Percentiles rank a stretch among this genome's conserved stretches.
Evolutionary conservation across 2,329 filamentous ascomycete genomes (phyloP).

Genomic region (Colletotrichum tropicale): DNA sequence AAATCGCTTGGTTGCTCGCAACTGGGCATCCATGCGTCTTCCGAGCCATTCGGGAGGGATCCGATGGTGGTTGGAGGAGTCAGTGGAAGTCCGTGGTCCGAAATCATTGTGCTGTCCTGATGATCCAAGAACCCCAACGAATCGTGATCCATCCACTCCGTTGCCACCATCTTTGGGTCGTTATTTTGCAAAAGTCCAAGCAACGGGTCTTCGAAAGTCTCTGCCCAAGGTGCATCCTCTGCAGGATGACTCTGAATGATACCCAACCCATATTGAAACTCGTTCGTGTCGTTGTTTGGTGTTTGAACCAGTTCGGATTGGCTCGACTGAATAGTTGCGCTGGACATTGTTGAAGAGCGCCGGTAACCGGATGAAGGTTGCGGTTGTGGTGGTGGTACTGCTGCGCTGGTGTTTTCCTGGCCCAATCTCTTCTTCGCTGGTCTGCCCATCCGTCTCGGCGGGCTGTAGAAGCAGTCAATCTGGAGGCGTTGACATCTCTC

Average conservation of each 20-base stretch:
- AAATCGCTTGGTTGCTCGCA: neutral
- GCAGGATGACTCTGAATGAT: neutral
- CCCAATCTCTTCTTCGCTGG: constrained; percentile 14
- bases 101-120: neutral
- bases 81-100: neutral
- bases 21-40: neutral
- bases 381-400: neutral
- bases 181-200: neutral
- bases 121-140: constrained; percentile 5
- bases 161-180: neutral
- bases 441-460: constrained; percentile 10
- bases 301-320: neutral
- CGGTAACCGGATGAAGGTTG: neutral
- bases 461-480: constrained; percentile 18
- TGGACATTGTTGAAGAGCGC: constrained; percentile 5
- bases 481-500: constrained; percentile 17
- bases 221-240: neutral
- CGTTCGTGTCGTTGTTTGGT: neutral
- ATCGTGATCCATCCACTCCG: constrained; percentile 5
- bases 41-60: neutral
- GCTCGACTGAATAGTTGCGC: neutral
- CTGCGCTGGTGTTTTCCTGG: neutral
- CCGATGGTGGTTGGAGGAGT: constrained; percentile 4
- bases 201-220: constrained; percentile 4
- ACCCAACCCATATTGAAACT: constrained; percentile 9